Evolutionary conservation across 192 early-diverging fungal genomes (phyloP).

Genomic region (Backusella mclennaniae): DNA sequence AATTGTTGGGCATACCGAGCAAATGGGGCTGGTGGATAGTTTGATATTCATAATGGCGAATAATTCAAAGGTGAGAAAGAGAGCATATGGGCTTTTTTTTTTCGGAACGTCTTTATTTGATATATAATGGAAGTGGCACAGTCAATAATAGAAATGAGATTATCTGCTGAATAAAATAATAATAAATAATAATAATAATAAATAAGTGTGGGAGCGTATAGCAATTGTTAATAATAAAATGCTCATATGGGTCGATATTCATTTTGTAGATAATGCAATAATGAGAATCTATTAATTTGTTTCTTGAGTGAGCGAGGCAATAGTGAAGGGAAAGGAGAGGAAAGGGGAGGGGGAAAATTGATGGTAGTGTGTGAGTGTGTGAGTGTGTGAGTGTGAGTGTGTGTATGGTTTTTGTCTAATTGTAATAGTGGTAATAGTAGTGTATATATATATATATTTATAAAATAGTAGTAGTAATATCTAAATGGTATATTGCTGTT

Average conservation of each 20-base stretch:
- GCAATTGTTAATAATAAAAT: not conserved
- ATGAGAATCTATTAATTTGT: not conserved
- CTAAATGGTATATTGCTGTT: not conserved
- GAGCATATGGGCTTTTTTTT: not conserved
- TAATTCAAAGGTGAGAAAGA: too few relatives aligned
- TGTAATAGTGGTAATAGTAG: not conserved
- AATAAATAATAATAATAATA: not conserved
- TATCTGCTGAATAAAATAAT: not conserved
- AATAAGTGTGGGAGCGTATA: not conserved
- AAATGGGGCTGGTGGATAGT: too few relatives aligned
- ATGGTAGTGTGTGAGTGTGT: too few relatives aligned
- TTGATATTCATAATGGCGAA: too few relatives aligned
- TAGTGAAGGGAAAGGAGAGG: not conserved
- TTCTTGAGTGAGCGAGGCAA: not conserved
- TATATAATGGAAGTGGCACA: not conserved
- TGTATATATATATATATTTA: not conserved
- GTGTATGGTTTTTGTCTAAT: not conserved
- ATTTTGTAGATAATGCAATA: not conserved
- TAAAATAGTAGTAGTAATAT: constrained; percentile 2
- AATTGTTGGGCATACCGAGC: too few relatives aligned
- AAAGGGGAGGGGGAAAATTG: not conserved
- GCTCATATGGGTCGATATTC: not conserved
- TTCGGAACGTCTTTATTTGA: not conserved
- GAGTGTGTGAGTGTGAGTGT: too few relatives aligned
- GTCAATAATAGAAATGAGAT: not conserved